Base-by-base conservation (phyloP, 345 rosid species). In the Salix purpurea region DNA sequence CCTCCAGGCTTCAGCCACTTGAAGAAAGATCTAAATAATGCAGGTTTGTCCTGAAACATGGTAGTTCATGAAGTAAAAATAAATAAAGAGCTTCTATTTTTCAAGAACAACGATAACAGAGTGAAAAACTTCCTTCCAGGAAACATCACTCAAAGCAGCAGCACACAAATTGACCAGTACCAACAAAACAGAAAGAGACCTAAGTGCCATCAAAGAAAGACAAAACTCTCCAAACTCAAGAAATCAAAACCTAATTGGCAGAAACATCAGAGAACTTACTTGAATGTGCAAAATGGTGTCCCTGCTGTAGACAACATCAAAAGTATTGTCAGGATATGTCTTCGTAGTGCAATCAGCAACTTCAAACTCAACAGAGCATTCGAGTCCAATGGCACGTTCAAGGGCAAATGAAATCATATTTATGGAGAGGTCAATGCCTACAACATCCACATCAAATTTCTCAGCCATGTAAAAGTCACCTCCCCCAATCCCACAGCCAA, bases 381-480 rank as follows among this genome's bases (percentile, higher is more conserved):
- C 87, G 81, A 92, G 92, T 74, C 97, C 97, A 81, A 90, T 88
- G 48, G 99, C 97, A 70, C 90, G 94, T 80, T 96, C 99, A 11
- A 96, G 90, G 36, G 99, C 98, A 81, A 96, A 89, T 23, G 97
- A 91, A 65, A 96, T 87, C 99, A 96, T 94, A 70, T 96, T 94
- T 74, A 94, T 78, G 12, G 99, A 94, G 69, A 96, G 92, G 81
- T 96, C 98, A 75, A 94, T 94, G 80, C 98, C 99, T 28, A 92
- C 85, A 85, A 96, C 98, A 82, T 92, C 87, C 36, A 91, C 97
- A 48, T 88, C 95, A 71, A 88, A 96, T 61, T 86, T 85, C 84
- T 94, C 90, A 68, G 99, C 98, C 97, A 94, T 96, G 92, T 92
- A 96, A 84, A 96, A 96, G 86, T 92, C 97, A 32, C 99, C 98